phyloP scores from a whole-genome alignment of 257 asterid species.

The Primulina huaijiensis region DNA sequence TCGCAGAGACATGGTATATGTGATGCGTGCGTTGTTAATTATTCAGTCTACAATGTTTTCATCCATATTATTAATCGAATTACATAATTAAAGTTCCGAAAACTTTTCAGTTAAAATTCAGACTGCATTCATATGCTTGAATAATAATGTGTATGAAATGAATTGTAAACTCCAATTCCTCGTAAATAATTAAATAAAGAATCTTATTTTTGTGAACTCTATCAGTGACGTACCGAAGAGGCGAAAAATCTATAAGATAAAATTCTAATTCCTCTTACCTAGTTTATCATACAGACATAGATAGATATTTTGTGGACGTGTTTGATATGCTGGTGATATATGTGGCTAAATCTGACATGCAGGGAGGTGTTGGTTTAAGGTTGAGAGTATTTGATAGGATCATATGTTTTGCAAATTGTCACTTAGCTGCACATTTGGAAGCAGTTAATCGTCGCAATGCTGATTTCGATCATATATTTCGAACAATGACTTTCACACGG shows the following conservation, averaged over 20 bases:
- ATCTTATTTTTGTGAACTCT: background rate
- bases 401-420: conserved; percentile 84
- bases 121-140: background rate
- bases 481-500: conserved; percentile 77
- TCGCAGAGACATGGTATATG: background rate
- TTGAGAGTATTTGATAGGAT: conserved; percentile 86
- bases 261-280: background rate
- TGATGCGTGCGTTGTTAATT: background rate
- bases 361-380: conserved; percentile 98
- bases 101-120: background rate
- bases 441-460: conserved; percentile 92
- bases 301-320: background rate
- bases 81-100: background rate
- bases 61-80: no score
- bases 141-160: background rate
- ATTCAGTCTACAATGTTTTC: no score
- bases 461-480: conserved; percentile 81
- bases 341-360: conserved; percentile 26
- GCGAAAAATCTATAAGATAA: background rate
- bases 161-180: background rate
- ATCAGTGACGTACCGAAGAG: background rate
- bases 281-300: no score
- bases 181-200: no score
- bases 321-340: background rate
- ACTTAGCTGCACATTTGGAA: conserved; percentile 96